Conservation (phyloP, 345 rosid species). For the Barbarea vulgaris region DNA sequence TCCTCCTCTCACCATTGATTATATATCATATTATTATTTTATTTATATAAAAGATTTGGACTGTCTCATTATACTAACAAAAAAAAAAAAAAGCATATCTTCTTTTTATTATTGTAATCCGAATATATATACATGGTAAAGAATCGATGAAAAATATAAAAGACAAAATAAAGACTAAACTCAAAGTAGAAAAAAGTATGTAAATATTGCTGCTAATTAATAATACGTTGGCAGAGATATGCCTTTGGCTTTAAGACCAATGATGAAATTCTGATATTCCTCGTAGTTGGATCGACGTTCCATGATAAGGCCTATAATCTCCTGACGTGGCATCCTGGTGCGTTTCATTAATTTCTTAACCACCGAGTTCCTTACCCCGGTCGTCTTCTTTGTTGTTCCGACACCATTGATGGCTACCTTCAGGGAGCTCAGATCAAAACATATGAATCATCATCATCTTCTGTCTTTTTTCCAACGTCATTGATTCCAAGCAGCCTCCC, state of each 20-base stretch:
- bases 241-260: too few species aligned
- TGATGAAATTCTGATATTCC: too few species aligned
- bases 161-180: too few species aligned
- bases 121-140: neutral
- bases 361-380: neutral
- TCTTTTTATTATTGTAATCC: neutral
- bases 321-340: neutral
- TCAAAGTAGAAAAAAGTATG: too few species aligned
- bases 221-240: neutral
- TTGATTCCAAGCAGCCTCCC: too few species aligned
- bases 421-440: neutral
- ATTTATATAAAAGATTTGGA: slow-evolving; percentile 33
- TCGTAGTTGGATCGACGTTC: too few species aligned
- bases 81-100: neutral
- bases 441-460: neutral
- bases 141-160: neutral
- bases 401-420: neutral
- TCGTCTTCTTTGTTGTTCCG: neutral
- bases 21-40: slow-evolving; percentile 12
- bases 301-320: too few species aligned
- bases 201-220: too few species aligned
- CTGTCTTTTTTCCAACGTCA: neutral
- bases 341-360: neutral
- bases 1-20: slow-evolving; percentile 55
- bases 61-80: neutral